Evolutionary conservation across 139 green algal species (phyloP), one percentile per base, ranked within the genome.

Genomic region (Pleodorina starrii): DNA sequence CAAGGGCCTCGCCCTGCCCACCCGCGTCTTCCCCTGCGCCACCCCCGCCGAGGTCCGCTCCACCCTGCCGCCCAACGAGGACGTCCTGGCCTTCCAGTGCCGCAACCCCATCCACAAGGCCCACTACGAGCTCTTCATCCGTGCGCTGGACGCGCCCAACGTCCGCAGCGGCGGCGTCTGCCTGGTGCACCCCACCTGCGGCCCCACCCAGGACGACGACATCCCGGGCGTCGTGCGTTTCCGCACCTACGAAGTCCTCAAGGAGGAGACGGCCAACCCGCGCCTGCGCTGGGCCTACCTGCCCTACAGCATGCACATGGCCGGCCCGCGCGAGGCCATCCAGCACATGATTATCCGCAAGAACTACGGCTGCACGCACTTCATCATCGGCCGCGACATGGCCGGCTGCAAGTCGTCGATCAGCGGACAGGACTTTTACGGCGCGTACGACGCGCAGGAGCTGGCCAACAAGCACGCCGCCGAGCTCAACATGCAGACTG

Each of bases 261-360:
- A 96, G 93, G 92, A 94, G 77, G 96, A 98, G 93, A 81, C 90
- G 2, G 86, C 91, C 89, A 96, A 98, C 95, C 94, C 96, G 0
- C 87, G 89, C 69, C 90, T 98, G 77, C 90, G 91, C 63, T 98
- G 96, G 96, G 94, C 93, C 48, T 98, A 98, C 95, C 91, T 98
- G 85, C 96, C 96, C 44, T 98, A 98, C 93, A 96, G 92, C 82
- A 98, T 98, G 96, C 96, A 98, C 94, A 98, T 98, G 96, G 96
- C 96, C 9, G 96, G 96, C 7, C 96, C 96, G 29, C 90, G 96
- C 43, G 96, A 98, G 92, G 96, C 96, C 38, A 97, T 98, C 91
- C 96, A 98, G 95, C 96, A 98, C 94, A 98, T 98, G 95, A 97
- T 98, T 90, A 97, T 98, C 92, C 93, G 96, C 89, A 98, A 98